Evolutionary conservation across 1,284 basidiomycete species (phyloP).

Genomic region (Anthracocystis panici-leucophaei): DNA sequence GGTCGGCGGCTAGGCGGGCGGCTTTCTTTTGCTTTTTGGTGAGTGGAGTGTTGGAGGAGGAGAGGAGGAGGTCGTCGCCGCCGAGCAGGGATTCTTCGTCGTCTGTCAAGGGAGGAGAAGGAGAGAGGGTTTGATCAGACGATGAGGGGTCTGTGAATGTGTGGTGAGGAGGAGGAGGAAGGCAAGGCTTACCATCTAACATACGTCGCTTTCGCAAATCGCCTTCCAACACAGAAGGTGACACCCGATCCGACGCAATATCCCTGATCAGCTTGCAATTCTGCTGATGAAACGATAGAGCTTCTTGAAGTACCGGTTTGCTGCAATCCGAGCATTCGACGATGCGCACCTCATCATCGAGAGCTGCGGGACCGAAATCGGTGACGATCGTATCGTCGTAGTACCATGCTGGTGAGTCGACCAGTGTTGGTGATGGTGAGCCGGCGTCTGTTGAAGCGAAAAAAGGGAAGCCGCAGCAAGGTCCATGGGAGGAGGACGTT

Average conservation of each 20-base stretch:
- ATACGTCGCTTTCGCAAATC: conserved; percentile 46
- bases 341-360: conserved; percentile 63
- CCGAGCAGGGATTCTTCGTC: conserved; percentile 43
- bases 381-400: conserved; percentile 63
- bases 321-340: conserved; percentile 58
- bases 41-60: conserved; percentile 1
- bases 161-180: not conserved
- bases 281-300: conserved; percentile 53
- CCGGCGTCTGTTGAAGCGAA: conserved; percentile 20
- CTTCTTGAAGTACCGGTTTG: conserved; percentile 58
- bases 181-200: conserved; percentile 46
- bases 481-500: not conserved
- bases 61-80: conserved; percentile 15
- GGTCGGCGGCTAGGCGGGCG: conserved; percentile 34
- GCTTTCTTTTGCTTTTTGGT: conserved; percentile 45
- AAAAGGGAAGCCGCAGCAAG: not conserved
- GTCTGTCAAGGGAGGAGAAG: conserved; percentile 10
- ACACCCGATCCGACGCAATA: conserved; percentile 55
- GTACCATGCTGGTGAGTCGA: conserved; percentile 56
- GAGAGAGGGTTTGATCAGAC: not conserved
- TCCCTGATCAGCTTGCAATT: conserved; percentile 60
- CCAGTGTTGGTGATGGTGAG: conserved; percentile 25
- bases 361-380: conserved; percentile 62
- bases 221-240: conserved; percentile 57
- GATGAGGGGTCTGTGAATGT: not conserved